These are phyloP conservation scores for Vitis labrusca DNA, from an alignment of 164 flowering plant species.

Conservation along the genomic window DNA sequence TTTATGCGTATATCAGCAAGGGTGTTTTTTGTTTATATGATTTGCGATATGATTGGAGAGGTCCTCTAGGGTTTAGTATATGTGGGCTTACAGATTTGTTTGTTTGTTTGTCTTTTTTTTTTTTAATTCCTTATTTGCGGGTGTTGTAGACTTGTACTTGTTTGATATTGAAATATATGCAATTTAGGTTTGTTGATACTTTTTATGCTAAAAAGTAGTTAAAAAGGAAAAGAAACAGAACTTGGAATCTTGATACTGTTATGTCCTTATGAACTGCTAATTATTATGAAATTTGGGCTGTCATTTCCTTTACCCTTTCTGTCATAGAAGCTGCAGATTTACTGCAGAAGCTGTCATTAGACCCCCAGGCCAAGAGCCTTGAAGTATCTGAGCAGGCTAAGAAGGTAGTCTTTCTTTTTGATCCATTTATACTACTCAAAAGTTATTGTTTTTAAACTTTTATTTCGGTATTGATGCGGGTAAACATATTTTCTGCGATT, in stretches of 20 bases:
- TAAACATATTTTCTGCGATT: slow-evolving; percentile 7
- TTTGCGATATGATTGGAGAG: not conserved
- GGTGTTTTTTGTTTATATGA: not conserved
- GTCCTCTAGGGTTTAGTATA: not conserved
- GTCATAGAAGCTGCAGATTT: slow-evolving; percentile 30
- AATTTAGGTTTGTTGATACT: no score
- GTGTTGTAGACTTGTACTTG: no score
- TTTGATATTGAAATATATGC: no score
- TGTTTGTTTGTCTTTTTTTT: no score
- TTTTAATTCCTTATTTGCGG: no score
- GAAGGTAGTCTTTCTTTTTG: slow-evolving; percentile 17
- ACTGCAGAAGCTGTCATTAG: slow-evolving; percentile 31
- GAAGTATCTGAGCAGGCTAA: slow-evolving; percentile 15
- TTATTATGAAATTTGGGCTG: not conserved
- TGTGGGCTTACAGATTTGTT: not conserved
- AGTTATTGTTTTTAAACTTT: no score
- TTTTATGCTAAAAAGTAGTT: no score
- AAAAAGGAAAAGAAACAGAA: no score
- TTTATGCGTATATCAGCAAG: slow-evolving; percentile 15
- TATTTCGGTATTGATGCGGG: no score
- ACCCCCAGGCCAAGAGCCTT: slow-evolving; percentile 14
- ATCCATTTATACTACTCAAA: no score
- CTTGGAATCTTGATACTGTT: not conserved
- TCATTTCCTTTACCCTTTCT: slow-evolving; percentile 9
- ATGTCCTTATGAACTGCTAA: not conserved